Evolutionary conservation across 202 grass and related monocot genomes (phyloP), one percentile per base, ranked within the genome.

Genomic region (Panicum hallii): DNA sequence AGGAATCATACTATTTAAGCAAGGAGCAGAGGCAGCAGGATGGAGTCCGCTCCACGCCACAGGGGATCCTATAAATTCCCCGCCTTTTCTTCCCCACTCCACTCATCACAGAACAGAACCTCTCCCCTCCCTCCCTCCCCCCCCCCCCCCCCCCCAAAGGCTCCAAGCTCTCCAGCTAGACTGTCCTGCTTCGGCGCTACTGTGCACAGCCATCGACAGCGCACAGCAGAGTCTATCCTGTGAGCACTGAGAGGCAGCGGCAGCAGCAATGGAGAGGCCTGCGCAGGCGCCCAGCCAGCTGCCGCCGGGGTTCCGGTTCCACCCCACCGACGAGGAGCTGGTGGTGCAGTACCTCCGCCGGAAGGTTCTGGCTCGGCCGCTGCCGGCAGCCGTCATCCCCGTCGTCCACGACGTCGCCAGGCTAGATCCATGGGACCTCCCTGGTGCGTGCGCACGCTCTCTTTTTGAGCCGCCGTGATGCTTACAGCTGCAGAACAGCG

Each of bases 291-390:
- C 49, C 11, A 70, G 69, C 70, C 74, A 75, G 41, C 70, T 95
- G 70, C 94, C 94, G 1, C 91, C 93, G 49, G 93, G 91, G n/a
- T 95, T 95, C 57, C 68, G 93, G 70, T 95, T 96, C 75, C 91
- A 81, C 65, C 94, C 94, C 12, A 96, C 94, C 1, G 94, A 96
- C 44, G 82, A 86, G 86, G 94, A 97, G 84, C 89, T 97, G 75
- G 63, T 95, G 36, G 62, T 92, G 17, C 88, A 91, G 79, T 95
- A 95, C 77, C 93, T 95, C 48, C 55, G 90, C 60, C 82, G 77
- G 58, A 89, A 83, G 83, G 86, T 67, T 14, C 82, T 90, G 13
- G 66, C 81, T 17, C 75, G 62, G 9, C 93, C 93, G 64, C 83
- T 95, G 5, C 93, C 93, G 4, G 90, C 93, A 34, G 82, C 93